Percentiles rank a stretch among this genome's conserved stretches.
Evolutionary conservation across 23 red algal genomes (phyloP).

Genomic region (Cyanidiococcus yangmingshanensis): DNA sequence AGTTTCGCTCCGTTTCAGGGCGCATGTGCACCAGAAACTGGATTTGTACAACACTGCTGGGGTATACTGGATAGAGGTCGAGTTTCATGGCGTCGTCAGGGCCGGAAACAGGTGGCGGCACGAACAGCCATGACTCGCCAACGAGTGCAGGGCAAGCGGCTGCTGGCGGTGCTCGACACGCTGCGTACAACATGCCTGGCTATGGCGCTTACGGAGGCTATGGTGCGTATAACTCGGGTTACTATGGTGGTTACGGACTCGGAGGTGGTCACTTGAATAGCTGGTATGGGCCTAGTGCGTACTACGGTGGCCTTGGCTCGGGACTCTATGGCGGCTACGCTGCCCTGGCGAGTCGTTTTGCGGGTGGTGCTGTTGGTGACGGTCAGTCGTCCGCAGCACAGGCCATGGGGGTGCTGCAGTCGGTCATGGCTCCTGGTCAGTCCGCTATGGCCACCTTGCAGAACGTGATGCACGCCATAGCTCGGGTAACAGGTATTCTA

Average conservation of each 20-base stretch:
- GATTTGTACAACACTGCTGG: no score
- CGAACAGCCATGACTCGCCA: neutral
- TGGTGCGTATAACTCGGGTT: neutral
- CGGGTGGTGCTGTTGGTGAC: neutral
- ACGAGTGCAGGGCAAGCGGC: neutral
- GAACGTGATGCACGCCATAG: conserved; percentile 67
- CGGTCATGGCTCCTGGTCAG: conserved; percentile 29
- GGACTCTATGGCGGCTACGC: conserved; percentile 12
- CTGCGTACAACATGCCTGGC: neutral
- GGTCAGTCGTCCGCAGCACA: neutral
- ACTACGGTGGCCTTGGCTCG: conserved; percentile 11
- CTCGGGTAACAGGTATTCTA: conserved; percentile 73
- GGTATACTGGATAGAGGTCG: no score
- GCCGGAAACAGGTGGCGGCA: neutral
- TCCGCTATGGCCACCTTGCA: conserved; percentile 37
- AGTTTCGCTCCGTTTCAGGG: no score
- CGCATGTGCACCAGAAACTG: no score
- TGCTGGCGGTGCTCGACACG: neutral
- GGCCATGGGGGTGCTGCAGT: conserved; percentile 14
- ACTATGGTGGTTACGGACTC: neutral
- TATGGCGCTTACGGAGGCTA: neutral
- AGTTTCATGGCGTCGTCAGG: neutral
- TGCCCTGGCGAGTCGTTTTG: neutral
- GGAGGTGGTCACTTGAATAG: neutral
- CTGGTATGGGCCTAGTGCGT: neutral